Base-by-base conservation (phyloP, 2,329 filamentous ascomycete species). In the Blastomyces parvus region DNA sequence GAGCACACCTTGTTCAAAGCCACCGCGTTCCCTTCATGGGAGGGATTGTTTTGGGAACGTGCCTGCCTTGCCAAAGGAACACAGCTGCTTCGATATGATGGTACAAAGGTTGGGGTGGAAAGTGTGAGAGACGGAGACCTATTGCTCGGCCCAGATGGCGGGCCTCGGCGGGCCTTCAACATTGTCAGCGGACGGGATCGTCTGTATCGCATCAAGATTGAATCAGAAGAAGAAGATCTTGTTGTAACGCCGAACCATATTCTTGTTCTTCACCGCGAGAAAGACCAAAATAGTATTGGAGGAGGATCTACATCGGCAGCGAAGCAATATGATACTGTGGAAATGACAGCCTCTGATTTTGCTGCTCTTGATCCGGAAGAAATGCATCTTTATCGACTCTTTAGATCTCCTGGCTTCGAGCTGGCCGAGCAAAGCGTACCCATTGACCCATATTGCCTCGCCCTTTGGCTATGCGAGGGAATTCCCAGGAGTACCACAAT, bases 1-100 rank as follows among this genome's bases (percentile, higher is more conserved):
- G 94, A 99, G 74, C 94, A 99, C 73, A 97, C 93, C 0, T 77
- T 97, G 8, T 97, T 97, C 83, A 96, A 96, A 72, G 94, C 93
- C 0, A 99, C 94, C 0, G 94, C 92, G 6, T 97, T 99, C 74
- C 90, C 92, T 1, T 94, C 89, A 0, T 99, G 94, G 94, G 94
- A 99, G 75, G 94, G 94, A 68, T 81, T 96, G 3, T 97, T 96
- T 72, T 96, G 92, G 89, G 88, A 91, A 71, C 83, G 86, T 65
- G 88, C 86, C 17, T 80, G 73, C 70, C 74, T 78, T 69, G 76
- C 75, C 46, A 76, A 79, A 40, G 77, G 77, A 46, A 80, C 79
- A 33, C 75, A 74, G 69, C 69, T 81, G 25, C 69, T 81, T 44
- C 76, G 79, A 40, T 75, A 79, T 64, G 77, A 81, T 68, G 74